phyloP scores from a whole-genome alignment of 345 rosid genomes.

The Eucalyptus leucophloia region DNA sequence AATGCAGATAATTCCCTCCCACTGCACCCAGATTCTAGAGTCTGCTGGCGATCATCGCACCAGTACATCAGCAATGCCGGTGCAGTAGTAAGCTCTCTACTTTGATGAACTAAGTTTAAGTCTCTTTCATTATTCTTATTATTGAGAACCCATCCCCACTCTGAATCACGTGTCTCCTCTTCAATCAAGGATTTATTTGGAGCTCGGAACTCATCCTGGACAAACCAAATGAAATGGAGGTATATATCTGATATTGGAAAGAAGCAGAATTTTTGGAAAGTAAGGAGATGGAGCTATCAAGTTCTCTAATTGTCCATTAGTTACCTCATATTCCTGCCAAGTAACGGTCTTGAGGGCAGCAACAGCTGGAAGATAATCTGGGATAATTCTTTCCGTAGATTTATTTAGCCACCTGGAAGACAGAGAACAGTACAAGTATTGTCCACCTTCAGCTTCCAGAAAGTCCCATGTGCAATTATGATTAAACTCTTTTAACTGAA shows the following conservation, averaged over 20 bases:
- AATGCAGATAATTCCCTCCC: neutral
- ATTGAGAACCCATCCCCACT: neutral
- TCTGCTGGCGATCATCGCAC: conserved; percentile 7
- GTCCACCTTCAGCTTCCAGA: conserved; percentile 13
- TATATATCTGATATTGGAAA: too few relatives aligned
- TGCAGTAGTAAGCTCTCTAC: conserved; percentile 11
- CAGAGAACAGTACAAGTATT: conserved; percentile 6
- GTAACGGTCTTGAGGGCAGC: conserved; percentile 1
- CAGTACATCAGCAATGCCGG: conserved; percentile 9
- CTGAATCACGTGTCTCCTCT: neutral
- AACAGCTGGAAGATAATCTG: conserved; percentile 13
- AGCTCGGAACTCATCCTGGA: conserved; percentile 1
- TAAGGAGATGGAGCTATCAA: too few relatives aligned
- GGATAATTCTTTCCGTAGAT: conserved; percentile 1
- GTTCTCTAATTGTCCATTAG: neutral
- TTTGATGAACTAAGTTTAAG: conserved; percentile 2
- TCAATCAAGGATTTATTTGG: neutral
- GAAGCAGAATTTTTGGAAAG: too few relatives aligned
- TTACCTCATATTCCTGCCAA: conserved; percentile 16
- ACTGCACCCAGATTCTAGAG: conserved; percentile 1
- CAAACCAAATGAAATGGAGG: conserved; percentile 9
- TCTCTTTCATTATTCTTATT: conserved; percentile 6
- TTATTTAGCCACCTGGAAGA: conserved; percentile 15
- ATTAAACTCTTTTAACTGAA: conserved; percentile 3
- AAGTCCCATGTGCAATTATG: conserved; percentile 8